phyloP scores from a whole-genome alignment of 2,329 filamentous ascomycete species.

The Fusarium chaquense region DNA sequence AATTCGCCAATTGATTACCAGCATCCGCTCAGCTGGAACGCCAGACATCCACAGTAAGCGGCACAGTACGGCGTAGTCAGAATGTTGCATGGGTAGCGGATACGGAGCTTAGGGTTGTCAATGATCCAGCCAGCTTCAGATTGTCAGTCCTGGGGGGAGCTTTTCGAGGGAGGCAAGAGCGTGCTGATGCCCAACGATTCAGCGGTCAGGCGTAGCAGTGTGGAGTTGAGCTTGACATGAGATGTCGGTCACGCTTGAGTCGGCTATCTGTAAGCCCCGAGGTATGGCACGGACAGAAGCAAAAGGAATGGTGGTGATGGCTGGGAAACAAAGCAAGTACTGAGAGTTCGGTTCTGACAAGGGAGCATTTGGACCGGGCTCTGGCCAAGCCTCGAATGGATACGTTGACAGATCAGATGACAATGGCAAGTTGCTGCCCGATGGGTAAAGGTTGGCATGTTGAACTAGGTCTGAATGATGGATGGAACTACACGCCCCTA shows the following conservation, averaged over 20 bases:
- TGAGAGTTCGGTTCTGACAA: slow-evolving; percentile 1
- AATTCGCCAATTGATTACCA: slow-evolving; percentile 43
- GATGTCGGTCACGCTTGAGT: slow-evolving; percentile 15
- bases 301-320: slow-evolving; percentile 9
- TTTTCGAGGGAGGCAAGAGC: background rate
- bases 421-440: slow-evolving; percentile 32
- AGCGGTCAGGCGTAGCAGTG: slow-evolving; percentile 10
- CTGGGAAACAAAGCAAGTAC: slow-evolving; percentile 10
- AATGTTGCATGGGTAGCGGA: slow-evolving; percentile 18
- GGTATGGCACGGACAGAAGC: slow-evolving; percentile 16
- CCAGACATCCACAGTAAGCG: slow-evolving; percentile 25
- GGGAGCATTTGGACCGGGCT: background rate
- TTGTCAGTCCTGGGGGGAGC: slow-evolving; percentile 11
- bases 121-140: slow-evolving; percentile 9
- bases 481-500: slow-evolving; percentile 7
- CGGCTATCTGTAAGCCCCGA: slow-evolving; percentile 13
- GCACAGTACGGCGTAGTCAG: slow-evolving; percentile 28
- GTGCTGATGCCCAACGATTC: slow-evolving; percentile 29
- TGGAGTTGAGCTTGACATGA: slow-evolving; percentile 29
- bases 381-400: slow-evolving; percentile 11
- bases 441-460: slow-evolving; percentile 15
- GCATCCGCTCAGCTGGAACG: slow-evolving; percentile 43
- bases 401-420: slow-evolving; percentile 14
- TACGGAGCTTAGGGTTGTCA: slow-evolving; percentile 21
- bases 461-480: slow-evolving; percentile 9